Conservation (phyloP, 164 flowering plant species). For the Warburgia ugandensis region DNA sequence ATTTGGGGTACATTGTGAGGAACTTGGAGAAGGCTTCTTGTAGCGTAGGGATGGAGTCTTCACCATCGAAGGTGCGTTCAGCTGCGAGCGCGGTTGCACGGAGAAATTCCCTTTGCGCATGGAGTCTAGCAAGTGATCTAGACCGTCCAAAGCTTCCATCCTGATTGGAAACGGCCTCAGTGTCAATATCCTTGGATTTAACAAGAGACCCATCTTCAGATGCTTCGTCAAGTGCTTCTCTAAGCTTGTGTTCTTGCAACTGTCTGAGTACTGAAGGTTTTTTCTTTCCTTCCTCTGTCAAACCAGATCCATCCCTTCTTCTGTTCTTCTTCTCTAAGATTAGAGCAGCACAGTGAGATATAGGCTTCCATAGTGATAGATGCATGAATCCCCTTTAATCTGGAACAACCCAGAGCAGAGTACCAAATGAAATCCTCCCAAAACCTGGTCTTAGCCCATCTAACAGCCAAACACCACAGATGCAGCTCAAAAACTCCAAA, state of each 20-base stretch:
- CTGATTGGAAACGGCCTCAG: conserved; percentile 32
- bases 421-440: too few relatives aligned
- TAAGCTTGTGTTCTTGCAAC: conserved; percentile 71
- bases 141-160: conserved; percentile 45
- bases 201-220: conserved; percentile 82
- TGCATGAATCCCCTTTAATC: conserved; percentile 34
- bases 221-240: conserved; percentile 91
- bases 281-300: conserved; percentile 27
- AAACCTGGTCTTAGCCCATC: conserved; percentile 5
- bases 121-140: conserved; percentile 50
- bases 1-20: conserved; percentile 70
- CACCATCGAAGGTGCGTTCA: conserved; percentile 32
- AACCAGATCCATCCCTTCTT: conserved; percentile 47
- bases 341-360: conserved; percentile 81
- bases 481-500: neutral
- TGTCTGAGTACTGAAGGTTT: conserved; percentile 51
- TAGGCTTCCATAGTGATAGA: conserved; percentile 81
- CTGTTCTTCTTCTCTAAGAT: conserved; percentile 66
- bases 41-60: conserved; percentile 43
- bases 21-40: conserved; percentile 46
- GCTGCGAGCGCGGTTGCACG: conserved; percentile 60
- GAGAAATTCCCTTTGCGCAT: conserved; percentile 58
- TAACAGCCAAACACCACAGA: conserved; percentile 10
- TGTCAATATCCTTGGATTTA: conserved; percentile 53
- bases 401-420: conserved; percentile 8